A percentile compares a stretch with the other conserved stretches of the same genome.
Conservation (phyloP, 1,139 yeast genomes). For the Zygosaccharomyces sapae region DNA sequence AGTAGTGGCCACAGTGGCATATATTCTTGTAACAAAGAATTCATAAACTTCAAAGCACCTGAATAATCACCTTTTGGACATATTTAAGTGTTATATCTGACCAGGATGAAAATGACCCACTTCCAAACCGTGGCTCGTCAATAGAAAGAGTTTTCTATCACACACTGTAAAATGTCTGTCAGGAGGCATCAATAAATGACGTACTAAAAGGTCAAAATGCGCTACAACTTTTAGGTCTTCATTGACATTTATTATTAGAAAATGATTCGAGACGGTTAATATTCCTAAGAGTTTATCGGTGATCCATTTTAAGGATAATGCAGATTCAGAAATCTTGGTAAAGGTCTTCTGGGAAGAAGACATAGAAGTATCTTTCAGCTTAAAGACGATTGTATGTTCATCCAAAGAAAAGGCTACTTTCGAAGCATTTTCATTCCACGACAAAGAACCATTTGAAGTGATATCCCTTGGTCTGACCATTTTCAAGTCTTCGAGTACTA, state of each 20-base stretch:
- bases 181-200: conserved; percentile 41
- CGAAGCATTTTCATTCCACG: conserved; percentile 43
- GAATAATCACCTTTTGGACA: conserved; percentile 37
- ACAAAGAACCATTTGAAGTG: conserved; percentile 60
- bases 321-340: conserved; percentile 44
- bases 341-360: conserved; percentile 39
- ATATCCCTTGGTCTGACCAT: conserved; percentile 35
- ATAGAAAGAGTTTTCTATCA: conserved; percentile 20
- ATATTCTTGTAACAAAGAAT: conserved; percentile 45
- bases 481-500: conserved; percentile 15
- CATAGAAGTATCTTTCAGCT: conserved; percentile 40
- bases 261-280: conserved; percentile 47
- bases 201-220: conserved; percentile 44
- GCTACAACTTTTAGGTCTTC: conserved; percentile 38
- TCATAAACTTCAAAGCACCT: conserved; percentile 41
- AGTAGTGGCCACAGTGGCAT: conserved; percentile 20
- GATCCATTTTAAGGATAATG: conserved; percentile 61
- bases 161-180: conserved; percentile 36
- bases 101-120: conserved; percentile 33
- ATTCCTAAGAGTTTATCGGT: conserved; percentile 47
- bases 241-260: conserved; percentile 41
- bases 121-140: conserved; percentile 29
- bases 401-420: conserved; percentile 12
- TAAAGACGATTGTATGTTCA: conserved; percentile 1
- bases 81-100: conserved; percentile 29